Percentiles rank a stretch among this genome's conserved stretches.
These are phyloP conservation scores for Aureobasidium sp. DNA, from an alignment of 2,329 filamentous ascomycete genomes.

Conservation along the genomic window DNA sequence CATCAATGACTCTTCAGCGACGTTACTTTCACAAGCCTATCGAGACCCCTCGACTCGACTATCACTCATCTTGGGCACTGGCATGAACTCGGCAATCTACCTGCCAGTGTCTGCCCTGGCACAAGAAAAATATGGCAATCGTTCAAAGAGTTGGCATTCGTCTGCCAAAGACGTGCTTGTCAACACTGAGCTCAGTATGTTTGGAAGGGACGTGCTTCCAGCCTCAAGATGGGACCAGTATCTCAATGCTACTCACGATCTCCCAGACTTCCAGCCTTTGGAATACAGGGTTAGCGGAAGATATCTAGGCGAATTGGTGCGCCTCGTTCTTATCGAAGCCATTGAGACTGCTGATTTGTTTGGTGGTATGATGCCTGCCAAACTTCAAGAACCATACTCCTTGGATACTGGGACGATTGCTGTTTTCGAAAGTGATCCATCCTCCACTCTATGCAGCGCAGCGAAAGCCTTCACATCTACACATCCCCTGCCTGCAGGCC, in stretches of 20 bases:
- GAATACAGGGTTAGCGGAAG: conserved; percentile 59
- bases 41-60: conserved; percentile 54
- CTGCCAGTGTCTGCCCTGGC: conserved; percentile 51
- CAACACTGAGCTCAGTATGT: conserved; percentile 62
- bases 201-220: conserved; percentile 52
- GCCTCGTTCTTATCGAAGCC: conserved; percentile 55
- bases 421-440: conserved; percentile 46
- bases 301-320: conserved; percentile 57
- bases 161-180: conserved; percentile 55
- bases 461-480: conserved; percentile 44
- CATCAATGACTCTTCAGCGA: conserved; percentile 57
- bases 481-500: conserved; percentile 39
- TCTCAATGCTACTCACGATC: conserved; percentile 50
- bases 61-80: conserved; percentile 58
- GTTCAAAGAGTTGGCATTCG: conserved; percentile 49
- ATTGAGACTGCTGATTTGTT: conserved; percentile 51
- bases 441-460: conserved; percentile 34
- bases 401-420: conserved; percentile 55
- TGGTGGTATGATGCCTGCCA: conserved; percentile 47
- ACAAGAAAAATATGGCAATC: conserved; percentile 48
- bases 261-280: conserved; percentile 58
- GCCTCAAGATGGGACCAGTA: conserved; percentile 56
- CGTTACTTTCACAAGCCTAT: conserved; percentile 56
- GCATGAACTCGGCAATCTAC: conserved; percentile 58
- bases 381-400: conserved; percentile 48